Percentiles rank a stretch among this genome's conserved stretches.
Evolutionary conservation across 352 stramenopile species (phyloP).

Genomic region (Phytophthora capsici): DNA sequence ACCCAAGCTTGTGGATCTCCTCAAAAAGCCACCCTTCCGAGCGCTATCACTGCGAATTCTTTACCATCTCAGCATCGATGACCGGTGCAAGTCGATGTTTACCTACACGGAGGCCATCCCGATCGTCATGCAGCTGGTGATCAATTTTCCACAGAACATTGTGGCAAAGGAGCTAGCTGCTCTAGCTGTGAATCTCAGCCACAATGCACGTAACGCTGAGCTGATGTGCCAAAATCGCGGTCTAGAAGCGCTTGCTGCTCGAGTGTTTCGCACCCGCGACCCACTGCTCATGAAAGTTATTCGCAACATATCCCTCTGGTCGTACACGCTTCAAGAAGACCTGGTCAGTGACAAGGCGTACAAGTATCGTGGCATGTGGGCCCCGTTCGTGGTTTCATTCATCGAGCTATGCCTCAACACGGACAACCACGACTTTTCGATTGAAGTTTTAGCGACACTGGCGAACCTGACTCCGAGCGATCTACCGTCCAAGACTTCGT

Average conservation of each 20-base stretch:
- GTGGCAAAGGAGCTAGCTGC: conserved; percentile 94
- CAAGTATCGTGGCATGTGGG: conserved; percentile 94
- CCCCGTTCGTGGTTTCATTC: conserved; percentile 87
- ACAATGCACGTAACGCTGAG: conserved; percentile 91
- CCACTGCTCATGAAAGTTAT: conserved; percentile 95
- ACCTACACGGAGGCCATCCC: conserved; percentile 94
- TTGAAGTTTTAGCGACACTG: conserved; percentile 94
- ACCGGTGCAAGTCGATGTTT: conserved; percentile 96
- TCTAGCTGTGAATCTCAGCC: conserved; percentile 94
- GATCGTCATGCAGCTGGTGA: conserved; percentile 94
- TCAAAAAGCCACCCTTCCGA: conserved; percentile 93
- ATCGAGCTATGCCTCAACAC: conserved; percentile 84
- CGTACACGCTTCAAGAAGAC: conserved; percentile 90
- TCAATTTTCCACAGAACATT: conserved; percentile 93
- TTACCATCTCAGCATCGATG: conserved; percentile 96
- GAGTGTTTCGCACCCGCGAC: conserved; percentile 89
- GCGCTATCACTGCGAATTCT: conserved; percentile 89
- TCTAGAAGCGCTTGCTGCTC: conserved; percentile 89
- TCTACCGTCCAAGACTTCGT: conserved; percentile 87
- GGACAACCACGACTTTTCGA: conserved; percentile 93
- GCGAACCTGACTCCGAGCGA: conserved; percentile 93
- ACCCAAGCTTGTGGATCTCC: conserved; percentile 91
- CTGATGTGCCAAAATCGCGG: conserved; percentile 91
- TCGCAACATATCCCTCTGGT: conserved; percentile 93
- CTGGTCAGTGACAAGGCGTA: conserved; percentile 87